These are phyloP conservation scores for Puccinia coronata DNA, from an alignment of 1,284 basidiomycete species.

Conservation along the genomic window DNA sequence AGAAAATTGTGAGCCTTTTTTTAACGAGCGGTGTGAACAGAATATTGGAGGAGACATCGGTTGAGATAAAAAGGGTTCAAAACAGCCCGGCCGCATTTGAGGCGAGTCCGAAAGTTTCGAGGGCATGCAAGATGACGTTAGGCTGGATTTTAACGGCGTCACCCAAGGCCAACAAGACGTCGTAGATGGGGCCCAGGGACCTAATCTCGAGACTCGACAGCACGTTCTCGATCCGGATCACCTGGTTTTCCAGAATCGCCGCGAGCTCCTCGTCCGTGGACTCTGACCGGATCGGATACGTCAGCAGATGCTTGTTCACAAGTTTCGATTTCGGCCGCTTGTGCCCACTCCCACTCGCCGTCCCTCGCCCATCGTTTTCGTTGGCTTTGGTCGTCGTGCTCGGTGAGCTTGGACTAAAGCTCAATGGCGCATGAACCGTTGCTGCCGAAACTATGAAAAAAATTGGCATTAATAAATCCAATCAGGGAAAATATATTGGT, in stretches of 20 bases:
- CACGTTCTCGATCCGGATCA: constrained; percentile 75
- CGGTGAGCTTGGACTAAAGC: constrained; percentile 15
- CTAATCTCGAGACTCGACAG: constrained; percentile 64
- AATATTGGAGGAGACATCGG: too few species aligned
- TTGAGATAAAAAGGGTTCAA: neutral
- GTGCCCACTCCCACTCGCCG: neutral
- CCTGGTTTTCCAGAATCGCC: constrained; percentile 66
- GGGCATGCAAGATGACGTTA: constrained; percentile 54
- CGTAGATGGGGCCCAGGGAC: constrained; percentile 56
- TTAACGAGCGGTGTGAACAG: neutral
- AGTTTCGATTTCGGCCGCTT: constrained; percentile 54
- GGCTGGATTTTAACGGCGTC: constrained; percentile 55
- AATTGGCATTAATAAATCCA: neutral
- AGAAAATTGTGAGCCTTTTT: too few species aligned
- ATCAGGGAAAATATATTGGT: constrained; percentile 52
- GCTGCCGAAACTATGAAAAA: constrained; percentile 43
- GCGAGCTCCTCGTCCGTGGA: constrained; percentile 75
- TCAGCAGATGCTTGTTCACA: constrained; percentile 66
- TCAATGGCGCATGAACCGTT: constrained; percentile 36
- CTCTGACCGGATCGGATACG: constrained; percentile 73
- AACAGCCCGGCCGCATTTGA: constrained; percentile 36
- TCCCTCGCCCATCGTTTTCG: neutral
- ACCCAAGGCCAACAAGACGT: constrained; percentile 59
- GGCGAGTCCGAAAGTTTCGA: constrained; percentile 53
- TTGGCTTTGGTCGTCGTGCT: constrained; percentile 10